Percentiles rank a stretch among this genome's conserved stretches.
These are phyloP conservation scores for Trichoderma orchidacearum DNA, from an alignment of 495 filamentous ascomycete species.

Conservation along the genomic window DNA sequence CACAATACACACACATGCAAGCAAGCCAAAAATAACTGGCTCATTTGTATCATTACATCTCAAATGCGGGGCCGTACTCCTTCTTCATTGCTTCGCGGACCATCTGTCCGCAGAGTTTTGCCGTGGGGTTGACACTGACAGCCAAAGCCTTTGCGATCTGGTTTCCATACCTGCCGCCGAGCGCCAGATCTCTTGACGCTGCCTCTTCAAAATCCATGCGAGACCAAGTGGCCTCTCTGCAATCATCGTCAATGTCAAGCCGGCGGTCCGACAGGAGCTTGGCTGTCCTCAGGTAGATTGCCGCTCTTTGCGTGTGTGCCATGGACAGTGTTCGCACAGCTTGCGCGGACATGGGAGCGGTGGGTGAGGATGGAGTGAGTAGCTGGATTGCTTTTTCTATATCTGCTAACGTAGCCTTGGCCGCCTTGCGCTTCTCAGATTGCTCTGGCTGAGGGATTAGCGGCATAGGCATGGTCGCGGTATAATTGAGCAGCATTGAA, in stretches of 20 bases:
- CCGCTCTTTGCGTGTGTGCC: conserved; percentile 65
- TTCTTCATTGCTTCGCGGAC: conserved; percentile 75
- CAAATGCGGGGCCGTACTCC: conserved; percentile 40
- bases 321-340: conserved; percentile 51
- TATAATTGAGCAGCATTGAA: conserved; percentile 21
- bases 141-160: conserved; percentile 62
- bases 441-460: conserved; percentile 15
- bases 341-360: conserved; percentile 39
- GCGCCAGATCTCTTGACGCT: conserved; percentile 59
- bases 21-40: too few species aligned
- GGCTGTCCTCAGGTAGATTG: conserved; percentile 51
- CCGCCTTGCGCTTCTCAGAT: conserved; percentile 18
- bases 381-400: conserved; percentile 54
- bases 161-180: conserved; percentile 67
- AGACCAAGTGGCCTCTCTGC: conserved; percentile 26
- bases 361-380: conserved; percentile 38
- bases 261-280: conserved; percentile 23
- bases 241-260: conserved; percentile 13
- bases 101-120: conserved; percentile 79
- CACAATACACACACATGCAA: too few species aligned
- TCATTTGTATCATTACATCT: neutral
- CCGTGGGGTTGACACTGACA: conserved; percentile 73
- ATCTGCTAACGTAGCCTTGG: conserved; percentile 37
- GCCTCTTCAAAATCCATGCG: conserved; percentile 52
- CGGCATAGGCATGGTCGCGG: conserved; percentile 8